Conservation (phyloP, 192 early-diverging fungal species). For the Backusella australiensis region DNA sequence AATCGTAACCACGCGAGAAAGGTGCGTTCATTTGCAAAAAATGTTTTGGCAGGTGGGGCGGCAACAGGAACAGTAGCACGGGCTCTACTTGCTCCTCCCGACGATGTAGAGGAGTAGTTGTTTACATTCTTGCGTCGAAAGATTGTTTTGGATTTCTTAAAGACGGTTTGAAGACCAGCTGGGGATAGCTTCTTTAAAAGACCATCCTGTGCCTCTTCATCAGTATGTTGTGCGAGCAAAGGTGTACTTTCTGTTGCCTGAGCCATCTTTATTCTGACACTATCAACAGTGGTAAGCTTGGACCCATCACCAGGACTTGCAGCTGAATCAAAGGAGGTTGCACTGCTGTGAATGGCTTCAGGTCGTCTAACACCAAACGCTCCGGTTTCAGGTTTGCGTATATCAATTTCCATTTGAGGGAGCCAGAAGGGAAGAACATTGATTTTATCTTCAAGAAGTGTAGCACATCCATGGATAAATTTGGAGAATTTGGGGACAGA, state of each 20-base stretch:
- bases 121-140: neutral
- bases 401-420: slow-evolving; percentile 90
- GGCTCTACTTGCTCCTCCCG: slow-evolving; percentile 43
- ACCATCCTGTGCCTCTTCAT: neutral
- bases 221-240: neutral
- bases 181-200: slow-evolving; percentile 28
- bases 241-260: slow-evolving; percentile 30
- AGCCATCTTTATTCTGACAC: slow-evolving; percentile 17
- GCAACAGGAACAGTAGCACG: slow-evolving; percentile 59
- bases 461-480: slow-evolving; percentile 92
- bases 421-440: slow-evolving; percentile 92
- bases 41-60: slow-evolving; percentile 78
- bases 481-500: slow-evolving; percentile 97
- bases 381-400: slow-evolving; percentile 72
- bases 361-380: slow-evolving; percentile 52
- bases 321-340: slow-evolving; percentile 25
- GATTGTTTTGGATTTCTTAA: slow-evolving; percentile 24
- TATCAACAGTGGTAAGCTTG: slow-evolving; percentile 30
- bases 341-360: slow-evolving; percentile 27
- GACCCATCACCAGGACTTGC: slow-evolving; percentile 29
- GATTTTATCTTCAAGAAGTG: slow-evolving; percentile 79
- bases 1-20: slow-evolving; percentile 87
- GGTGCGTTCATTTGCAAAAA: slow-evolving; percentile 92
- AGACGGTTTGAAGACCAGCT: slow-evolving; percentile 23
- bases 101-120: neutral